Percentiles rank a stretch among this genome's conserved stretches.
phyloP scores from a whole-genome alignment of 305 asterid species.

The Rubia balearica region DNA sequence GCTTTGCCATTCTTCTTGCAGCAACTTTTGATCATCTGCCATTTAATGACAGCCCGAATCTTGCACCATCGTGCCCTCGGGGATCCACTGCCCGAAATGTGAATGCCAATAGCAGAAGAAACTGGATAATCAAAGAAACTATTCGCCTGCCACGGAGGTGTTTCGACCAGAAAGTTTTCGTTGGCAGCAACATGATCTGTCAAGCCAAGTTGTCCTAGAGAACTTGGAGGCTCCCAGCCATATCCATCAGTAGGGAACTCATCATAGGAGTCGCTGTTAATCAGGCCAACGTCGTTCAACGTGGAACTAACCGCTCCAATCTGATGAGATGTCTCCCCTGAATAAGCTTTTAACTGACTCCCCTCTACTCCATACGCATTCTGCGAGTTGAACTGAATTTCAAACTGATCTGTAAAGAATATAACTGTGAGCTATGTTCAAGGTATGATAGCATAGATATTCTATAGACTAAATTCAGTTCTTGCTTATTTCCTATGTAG shows the following conservation, averaged over 20 bases:
- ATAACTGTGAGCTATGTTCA: background rate
- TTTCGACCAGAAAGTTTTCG: constrained; percentile 36
- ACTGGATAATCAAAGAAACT: constrained; percentile 30
- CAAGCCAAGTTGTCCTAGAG: constrained; percentile 27
- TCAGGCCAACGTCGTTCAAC: constrained; percentile 31
- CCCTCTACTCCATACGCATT: constrained; percentile 14
- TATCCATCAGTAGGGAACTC: constrained; percentile 31
- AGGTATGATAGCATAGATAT: background rate
- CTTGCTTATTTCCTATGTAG: no score
- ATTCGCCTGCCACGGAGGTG: constrained; percentile 42
- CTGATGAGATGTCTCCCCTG: constrained; percentile 35
- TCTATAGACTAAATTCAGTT: background rate
- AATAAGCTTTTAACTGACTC: no score
- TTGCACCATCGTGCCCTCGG: constrained; percentile 71
- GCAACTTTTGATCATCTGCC: constrained; percentile 62
- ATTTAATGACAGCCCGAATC: constrained; percentile 68
- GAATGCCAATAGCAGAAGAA: constrained; percentile 30
- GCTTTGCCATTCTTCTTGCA: constrained; percentile 33
- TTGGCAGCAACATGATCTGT: constrained; percentile 30
- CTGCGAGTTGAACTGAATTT: constrained; percentile 25
- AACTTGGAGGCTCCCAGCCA: constrained; percentile 24
- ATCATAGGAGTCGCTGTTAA: constrained; percentile 27
- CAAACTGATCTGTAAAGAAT: constrained; percentile 33
- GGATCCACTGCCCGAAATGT: constrained; percentile 32
- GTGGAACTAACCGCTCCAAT: constrained; percentile 31